Base-by-base conservation (phyloP, 2,329 filamentous ascomycete genomes). In the Claviceps digitariae region DNA sequence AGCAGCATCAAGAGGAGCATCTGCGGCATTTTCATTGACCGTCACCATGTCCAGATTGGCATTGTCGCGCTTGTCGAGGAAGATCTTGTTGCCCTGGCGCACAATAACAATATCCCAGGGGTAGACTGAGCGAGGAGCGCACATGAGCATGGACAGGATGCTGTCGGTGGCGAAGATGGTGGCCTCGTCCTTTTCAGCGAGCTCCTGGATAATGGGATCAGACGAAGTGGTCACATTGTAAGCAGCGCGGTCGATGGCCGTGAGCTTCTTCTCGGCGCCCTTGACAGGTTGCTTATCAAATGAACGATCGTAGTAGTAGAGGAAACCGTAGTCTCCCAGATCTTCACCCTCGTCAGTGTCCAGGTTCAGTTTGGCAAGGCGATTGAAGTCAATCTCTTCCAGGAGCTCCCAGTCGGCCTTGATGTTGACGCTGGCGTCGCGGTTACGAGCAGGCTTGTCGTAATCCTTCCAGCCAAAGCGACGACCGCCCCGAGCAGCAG, bases 91-190 rank as follows among this genome's bases (percentile, higher is more conserved):
- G 69, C 87, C 89, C 69, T 94, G 89, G 70, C 87, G 84, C 58
- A 89, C 77, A 65, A 98, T 94, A 67, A 98, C 86, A 63, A 98
- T 84, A 71, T 98, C 93, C 93, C 93, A 98, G 45, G 90, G 90
- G 77, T 97, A 97, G 58, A 98, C 88, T 54, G 89, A 95, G 64
- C 94, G 88, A 55, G 93, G 87, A 51, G 93, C 84, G 73, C 93
- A 98, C 93, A 98, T 98, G 64, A 98, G 84, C 90, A 96, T 97
- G 60, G 91, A 97, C 56, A 98, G 82, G 63, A 98, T 90, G 73
- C 86, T 95, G 71, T 96, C 90, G 46, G 93, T 96, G 58, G 93
- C 90, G 67, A 97, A 98, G 65, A 98, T 91, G 61, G 88, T 93
- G 48, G 90, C 93, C 74, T 96, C 90, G 66, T 95, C 83, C 76